Evolutionary conservation across 768 basidiomycete species (phyloP), one percentile per base, ranked within the genome.

Genomic region (Cystofilobasidium macerans): DNA sequence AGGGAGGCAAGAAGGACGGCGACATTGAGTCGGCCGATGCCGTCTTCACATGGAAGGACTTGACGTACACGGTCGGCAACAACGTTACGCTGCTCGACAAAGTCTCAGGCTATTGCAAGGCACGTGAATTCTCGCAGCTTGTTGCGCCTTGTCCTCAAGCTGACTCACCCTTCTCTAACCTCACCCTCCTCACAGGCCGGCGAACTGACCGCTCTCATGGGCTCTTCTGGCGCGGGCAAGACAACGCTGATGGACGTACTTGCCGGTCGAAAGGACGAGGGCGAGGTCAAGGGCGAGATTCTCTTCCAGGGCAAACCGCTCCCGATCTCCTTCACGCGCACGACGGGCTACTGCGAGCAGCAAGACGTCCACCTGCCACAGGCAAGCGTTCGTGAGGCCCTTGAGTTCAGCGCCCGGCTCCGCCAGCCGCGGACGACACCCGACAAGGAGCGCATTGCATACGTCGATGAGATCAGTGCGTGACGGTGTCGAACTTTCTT

Each of bases 121-220:
- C 24, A n/a, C n/a, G 28, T 42, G 42, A 3, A 13, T 42, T 73
- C 54, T 75, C 76, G 40, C 73, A 76, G 62, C 64, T 69, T 60
- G 76, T 75, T 26, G 71, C 73, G 16, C 42, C 42, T 42, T 20
- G 76, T 76, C 72, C 71, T 71, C 35, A 11, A n/a, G n/a, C 22
- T 42, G 7, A 42, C 86, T 71, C 77, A 85, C 30, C 32, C 40
- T 65, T 74, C 76, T 73, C 73, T 61, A 73, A 74, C n/a, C n/a
- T n/a, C n/a, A 24, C 73, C 73, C 61, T 73, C 74, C 12, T 75
- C 72, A 72, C 40, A 38, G 14, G 30, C 61, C n/a, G 43, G 43
- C 61, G 30, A 42, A 40, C 30, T 62, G 3, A 13, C n/a, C 11
- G 61, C 61, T 2, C 32, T 62, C 8, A 62, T 62, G 61, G 61